Base-by-base conservation (phyloP, 164 flowering plant species). In the Hamamelis virginiana region DNA sequence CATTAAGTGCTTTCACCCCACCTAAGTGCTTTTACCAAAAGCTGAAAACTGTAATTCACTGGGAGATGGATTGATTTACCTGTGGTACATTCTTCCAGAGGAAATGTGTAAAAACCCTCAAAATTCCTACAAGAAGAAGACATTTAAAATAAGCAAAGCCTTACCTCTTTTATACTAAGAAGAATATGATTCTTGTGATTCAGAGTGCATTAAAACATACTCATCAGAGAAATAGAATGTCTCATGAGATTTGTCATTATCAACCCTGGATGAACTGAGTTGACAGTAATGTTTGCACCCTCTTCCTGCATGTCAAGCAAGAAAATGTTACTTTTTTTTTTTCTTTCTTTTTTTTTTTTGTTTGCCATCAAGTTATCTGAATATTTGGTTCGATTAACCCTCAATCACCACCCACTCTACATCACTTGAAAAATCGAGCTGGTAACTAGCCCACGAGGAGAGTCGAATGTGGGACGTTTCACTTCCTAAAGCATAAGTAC, bases 71-170 rank as follows among this genome's bases (percentile, higher is more conserved):
- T 25, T 63, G 11, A 53, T 67, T 66, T 83, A 92, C 97, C 94
- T 96, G 98, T 62, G 92, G 92, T 9, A 96, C 89, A 64, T 79
- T 92, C 83, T 96, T 96, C 99, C 99, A 96, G 2, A 90, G 50
- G 23, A 81, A 9, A 44, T 26, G 80, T 9, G 92, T 83, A 61
- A 88, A 72, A 1, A 81, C 19, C 82, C 80, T 75, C 62, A 92
- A 38, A 51, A 83, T 16, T 51, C 60, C 97, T 92, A 90, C 83
- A 75, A 69, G 27, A 57, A 46, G 15, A 23, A 59, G 9, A 59
- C 5, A 59, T 6, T n/a, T 16, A 28, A 28, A 18, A 38, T 59
- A 28, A 25, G 18, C 19, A 59, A 28, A 10, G 11, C 3, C 9
- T 11, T 28, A 28, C 9, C 9, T 6, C 41, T 33, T 33, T 33